Percentiles rank a stretch among this genome's conserved stretches.
phyloP scores from a whole-genome alignment of 768 basidiomycete genomes.

The Xerocomus potaroensis region DNA sequence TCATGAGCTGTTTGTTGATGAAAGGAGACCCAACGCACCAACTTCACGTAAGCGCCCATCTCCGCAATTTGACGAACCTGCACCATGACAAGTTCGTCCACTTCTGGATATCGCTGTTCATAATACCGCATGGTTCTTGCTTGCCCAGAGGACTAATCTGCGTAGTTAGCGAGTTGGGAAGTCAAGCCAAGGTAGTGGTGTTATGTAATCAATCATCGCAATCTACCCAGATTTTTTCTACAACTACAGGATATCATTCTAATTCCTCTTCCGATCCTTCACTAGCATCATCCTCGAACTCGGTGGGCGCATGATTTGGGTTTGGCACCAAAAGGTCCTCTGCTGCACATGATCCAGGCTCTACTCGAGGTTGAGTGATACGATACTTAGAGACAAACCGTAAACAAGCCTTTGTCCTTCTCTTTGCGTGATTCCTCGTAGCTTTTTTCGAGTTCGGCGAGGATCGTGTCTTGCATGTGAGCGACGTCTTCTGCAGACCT shows the following conservation, averaged over 20 bases:
- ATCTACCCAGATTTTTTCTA: no score
- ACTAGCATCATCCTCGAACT: conserved; percentile 16
- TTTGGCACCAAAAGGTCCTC: conserved; percentile 67
- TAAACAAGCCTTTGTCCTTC: conserved; percentile 40
- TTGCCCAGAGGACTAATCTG: no score
- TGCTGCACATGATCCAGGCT: conserved; percentile 29
- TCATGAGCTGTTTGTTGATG: background rate
- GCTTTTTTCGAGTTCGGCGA: conserved; percentile 60
- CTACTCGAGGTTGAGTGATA: conserved; percentile 4
- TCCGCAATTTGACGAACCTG: conserved; percentile 99
- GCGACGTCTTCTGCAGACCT: conserved; percentile 53
- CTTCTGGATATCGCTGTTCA: conserved; percentile 89
- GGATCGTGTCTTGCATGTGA: conserved; percentile 60
- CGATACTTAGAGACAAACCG: background rate
- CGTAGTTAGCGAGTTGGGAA: no score
- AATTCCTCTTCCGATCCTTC: conserved; percentile 10
- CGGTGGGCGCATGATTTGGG: conserved; percentile 49
- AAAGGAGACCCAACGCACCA: conserved; percentile 71
- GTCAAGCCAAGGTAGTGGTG: no score
- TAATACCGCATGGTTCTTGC: conserved; percentile 74
- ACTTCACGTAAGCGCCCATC: conserved; percentile 99
- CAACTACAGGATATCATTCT: no score
- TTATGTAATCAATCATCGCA: background rate
- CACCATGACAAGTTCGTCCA: conserved; percentile 99
- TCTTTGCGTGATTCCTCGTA: conserved; percentile 53